Conservation (phyloP, 352 stramenopile species). For the Lagenidium giganteum region DNA sequence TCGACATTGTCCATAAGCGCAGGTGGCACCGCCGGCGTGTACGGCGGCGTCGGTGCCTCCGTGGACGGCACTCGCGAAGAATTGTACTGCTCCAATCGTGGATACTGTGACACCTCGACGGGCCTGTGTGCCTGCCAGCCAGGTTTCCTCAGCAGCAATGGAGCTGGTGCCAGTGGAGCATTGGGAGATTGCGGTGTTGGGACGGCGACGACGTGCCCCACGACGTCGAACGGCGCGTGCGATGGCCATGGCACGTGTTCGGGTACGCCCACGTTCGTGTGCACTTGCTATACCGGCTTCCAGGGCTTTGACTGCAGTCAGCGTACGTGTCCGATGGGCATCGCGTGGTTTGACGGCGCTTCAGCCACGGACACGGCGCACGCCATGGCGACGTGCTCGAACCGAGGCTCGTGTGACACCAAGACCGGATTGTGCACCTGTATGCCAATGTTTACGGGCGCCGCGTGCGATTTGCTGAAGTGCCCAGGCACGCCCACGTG, state of each 20-base stretch:
- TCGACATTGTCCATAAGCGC: constrained; percentile 5
- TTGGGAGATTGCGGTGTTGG: constrained; percentile 46
- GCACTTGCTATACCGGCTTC: constrained; percentile 58
- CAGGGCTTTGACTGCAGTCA: constrained; percentile 48
- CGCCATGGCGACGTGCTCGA: constrained; percentile 42
- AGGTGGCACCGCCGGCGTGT: neutral
- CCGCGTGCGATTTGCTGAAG: constrained; percentile 62
- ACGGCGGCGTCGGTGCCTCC: constrained; percentile 1
- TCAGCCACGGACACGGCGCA: constrained; percentile 45
- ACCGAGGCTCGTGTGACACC: constrained; percentile 46
- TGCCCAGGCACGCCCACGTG: constrained; percentile 42
- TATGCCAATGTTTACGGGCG: constrained; percentile 62
- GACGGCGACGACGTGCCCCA: constrained; percentile 27
- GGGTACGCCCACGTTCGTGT: constrained; percentile 34
- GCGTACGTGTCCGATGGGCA: constrained; percentile 40
- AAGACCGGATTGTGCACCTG: constrained; percentile 57
- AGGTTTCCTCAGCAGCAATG: constrained; percentile 59
- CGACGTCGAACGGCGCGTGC: constrained; percentile 25
- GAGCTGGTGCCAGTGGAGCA: constrained; percentile 25
- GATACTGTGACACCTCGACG: constrained; percentile 44
- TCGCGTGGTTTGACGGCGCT: constrained; percentile 65
- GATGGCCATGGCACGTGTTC: constrained; percentile 46
- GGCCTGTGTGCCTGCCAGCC: constrained; percentile 67
- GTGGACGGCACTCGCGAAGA: constrained; percentile 44
- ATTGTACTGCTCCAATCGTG: constrained; percentile 83